phyloP scores from a whole-genome alignment of 192 early-diverging fungal genomes.

The Linnemannia schmuckeri region DNA sequence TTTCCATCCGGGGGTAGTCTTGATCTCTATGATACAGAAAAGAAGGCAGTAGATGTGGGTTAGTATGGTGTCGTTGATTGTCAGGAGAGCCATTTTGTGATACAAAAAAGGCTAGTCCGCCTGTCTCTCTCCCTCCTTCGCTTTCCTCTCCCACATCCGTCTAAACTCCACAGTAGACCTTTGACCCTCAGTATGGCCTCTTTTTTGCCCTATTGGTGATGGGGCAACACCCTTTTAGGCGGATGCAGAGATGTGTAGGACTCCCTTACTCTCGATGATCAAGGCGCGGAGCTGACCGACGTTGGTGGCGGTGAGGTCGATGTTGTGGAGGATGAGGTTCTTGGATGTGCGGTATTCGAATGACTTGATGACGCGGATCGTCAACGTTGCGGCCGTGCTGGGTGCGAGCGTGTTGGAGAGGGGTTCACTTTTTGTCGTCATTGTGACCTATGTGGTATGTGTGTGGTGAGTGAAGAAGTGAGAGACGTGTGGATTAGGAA shows the following conservation, averaged over 20 bases:
- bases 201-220: neutral
- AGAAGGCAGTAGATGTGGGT: neutral
- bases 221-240: no score
- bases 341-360: slow-evolving; percentile 92
- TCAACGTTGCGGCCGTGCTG: slow-evolving; percentile 72
- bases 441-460: neutral
- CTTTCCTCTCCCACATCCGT: neutral
- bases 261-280: slow-evolving; percentile 65
- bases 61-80: neutral
- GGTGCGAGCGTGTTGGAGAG: slow-evolving; percentile 63
- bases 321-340: slow-evolving; percentile 81
- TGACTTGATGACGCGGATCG: slow-evolving; percentile 89
- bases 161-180: neutral
- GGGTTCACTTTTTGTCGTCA: slow-evolving; percentile 21
- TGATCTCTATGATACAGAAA: slow-evolving; percentile 63
- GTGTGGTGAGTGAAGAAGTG: neutral
- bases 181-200: neutral
- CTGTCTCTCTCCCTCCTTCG: neutral
- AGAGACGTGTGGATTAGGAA: neutral
- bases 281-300: slow-evolving; percentile 71
- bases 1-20: slow-evolving; percentile 72
- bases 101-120: slow-evolving; percentile 7
- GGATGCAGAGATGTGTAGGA: no score
- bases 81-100: neutral
- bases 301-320: slow-evolving; percentile 77